Base-by-base conservation (phyloP, 768 basidiomycete species). In the Rhizopogon vesiculosus region DNA sequence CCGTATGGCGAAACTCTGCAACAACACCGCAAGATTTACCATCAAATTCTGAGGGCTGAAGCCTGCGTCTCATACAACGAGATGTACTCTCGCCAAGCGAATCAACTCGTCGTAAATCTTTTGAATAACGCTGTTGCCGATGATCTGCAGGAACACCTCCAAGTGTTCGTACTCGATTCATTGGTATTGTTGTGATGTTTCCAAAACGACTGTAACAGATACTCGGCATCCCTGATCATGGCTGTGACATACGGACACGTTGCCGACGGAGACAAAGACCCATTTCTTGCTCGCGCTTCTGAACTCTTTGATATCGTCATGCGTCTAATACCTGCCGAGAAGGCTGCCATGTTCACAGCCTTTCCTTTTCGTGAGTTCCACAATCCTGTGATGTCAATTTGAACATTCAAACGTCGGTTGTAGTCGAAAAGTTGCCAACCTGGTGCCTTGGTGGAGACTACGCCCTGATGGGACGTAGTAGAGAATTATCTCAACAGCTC, bases 1-100 rank as follows among this genome's bases (percentile, higher is more conserved):
- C 54, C 45, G 7, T 55, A 58, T 49, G 54, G 57, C 3, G 46
- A 58, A 4, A 48, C 12, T 7, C 69, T 65, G 65, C 62, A 62
- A 8, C 55, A 31, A 12, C 65, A 69, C n/a, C 59, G 63, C 49
- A 58, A 56, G 25, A 22, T 63, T 1, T 69, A 63, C 25, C 61
- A 67, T 33, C 63, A 69, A 31, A 45, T 59, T 7, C 69, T 67
- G 29, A 45, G 59, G 35, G 45, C 61, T 2, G 67, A 67, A 13
- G 59, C 57, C 0, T 16, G 50, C 1, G 31, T 55, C 25, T 25
- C 45, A 5, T 65, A 53, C 46, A 56, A 16, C 22, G 62, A 63
- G 2, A 16, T 58, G 10, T 67, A 67, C 29, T 33, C 66, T 29
- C 53, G 35, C 51, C 62, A 66, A 33, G 51, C 61, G 7, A 58